Evolutionary conservation across 1,284 basidiomycete genomes (phyloP).

Genomic region (Mycosarcoma maydis): DNA sequence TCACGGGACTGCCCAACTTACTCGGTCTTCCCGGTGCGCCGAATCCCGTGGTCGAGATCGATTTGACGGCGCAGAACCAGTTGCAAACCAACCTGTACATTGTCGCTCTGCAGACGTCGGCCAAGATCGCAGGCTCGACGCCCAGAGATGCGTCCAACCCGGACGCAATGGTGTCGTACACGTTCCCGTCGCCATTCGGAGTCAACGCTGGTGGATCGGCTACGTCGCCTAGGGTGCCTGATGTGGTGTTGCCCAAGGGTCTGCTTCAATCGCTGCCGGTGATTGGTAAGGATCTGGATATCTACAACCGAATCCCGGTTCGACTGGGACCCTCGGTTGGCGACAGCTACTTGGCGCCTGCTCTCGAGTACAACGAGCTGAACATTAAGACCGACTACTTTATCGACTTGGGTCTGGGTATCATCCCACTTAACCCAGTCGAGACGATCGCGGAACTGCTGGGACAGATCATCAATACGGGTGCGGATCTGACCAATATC

Average conservation of each 20-base stretch:
- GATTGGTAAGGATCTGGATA: conserved; percentile 49
- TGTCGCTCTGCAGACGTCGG: conserved; percentile 33
- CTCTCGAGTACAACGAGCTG: conserved; percentile 50
- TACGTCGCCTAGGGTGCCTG: conserved; percentile 32
- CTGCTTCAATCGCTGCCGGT: conserved; percentile 36
- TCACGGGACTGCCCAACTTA: conserved; percentile 30
- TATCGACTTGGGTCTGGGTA: conserved; percentile 8
- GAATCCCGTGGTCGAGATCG: conserved; percentile 31
- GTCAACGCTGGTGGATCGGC: conserved; percentile 13
- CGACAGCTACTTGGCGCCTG: conserved; percentile 45
- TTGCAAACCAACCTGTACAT: conserved; percentile 40
- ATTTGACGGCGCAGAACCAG: conserved; percentile 34
- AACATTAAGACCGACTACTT: conserved; percentile 42
- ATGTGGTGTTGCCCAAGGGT: conserved; percentile 51
- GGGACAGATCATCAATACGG: not conserved
- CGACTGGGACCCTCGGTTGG: conserved; percentile 35
- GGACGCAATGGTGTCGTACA: conserved; percentile 38
- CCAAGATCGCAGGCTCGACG: conserved; percentile 23
- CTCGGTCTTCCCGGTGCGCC: conserved; percentile 10
- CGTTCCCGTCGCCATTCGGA: conserved; percentile 34
- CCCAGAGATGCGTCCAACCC: conserved; percentile 26
- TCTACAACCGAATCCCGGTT: conserved; percentile 42
- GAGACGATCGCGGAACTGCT: conserved; percentile 13
- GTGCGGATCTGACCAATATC: conserved; percentile 8
- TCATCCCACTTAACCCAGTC: conserved; percentile 21